phyloP scores from a whole-genome alignment of 768 basidiomycete genomes.

The Boletus rubropictus region DNA sequence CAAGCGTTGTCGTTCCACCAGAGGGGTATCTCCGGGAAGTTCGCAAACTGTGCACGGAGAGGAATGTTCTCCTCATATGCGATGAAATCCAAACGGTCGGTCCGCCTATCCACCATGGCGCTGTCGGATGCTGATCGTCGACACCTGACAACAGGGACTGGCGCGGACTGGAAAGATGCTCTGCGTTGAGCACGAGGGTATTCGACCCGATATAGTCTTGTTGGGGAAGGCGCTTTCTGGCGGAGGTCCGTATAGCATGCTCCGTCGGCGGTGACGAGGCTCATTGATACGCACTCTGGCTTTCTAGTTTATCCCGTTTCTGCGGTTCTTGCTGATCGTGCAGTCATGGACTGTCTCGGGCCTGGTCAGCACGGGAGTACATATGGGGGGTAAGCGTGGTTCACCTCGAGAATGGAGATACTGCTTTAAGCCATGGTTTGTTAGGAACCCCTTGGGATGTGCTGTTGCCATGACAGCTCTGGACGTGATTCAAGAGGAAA shows the following conservation, averaged over 20 bases:
- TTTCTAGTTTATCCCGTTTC: slow-evolving; percentile 88
- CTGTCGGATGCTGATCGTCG: background rate
- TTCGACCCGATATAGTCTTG: slow-evolving; percentile 87
- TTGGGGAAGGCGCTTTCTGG: slow-evolving; percentile 97
- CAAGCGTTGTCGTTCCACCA: slow-evolving; percentile 87
- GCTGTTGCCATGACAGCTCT: slow-evolving; percentile 94
- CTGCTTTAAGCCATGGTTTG: background rate
- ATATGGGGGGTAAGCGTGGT: slow-evolving; percentile 70
- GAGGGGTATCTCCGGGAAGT: slow-evolving; percentile 77
- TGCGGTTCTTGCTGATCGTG: slow-evolving; percentile 83
- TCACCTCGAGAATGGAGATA: background rate
- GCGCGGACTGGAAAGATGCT: slow-evolving; percentile 94
- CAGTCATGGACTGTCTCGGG: slow-evolving; percentile 90
- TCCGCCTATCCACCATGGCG: background rate
- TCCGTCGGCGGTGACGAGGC: background rate
- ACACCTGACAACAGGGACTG: slow-evolving; percentile 52
- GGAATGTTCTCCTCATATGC: slow-evolving; percentile 93
- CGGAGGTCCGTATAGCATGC: slow-evolving; percentile 54
- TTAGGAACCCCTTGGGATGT: slow-evolving; percentile 88
- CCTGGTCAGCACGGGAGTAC: slow-evolving; percentile 97
- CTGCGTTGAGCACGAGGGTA: slow-evolving; percentile 78
- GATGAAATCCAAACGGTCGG: slow-evolving; percentile 95
- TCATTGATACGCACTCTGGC: slow-evolving; percentile 5
- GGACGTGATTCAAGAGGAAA: slow-evolving; percentile 84
- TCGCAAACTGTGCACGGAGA: slow-evolving; percentile 80